Conservation (phyloP, 495 filamentous ascomycete species). For the Neurospora hispaniola region DNA sequence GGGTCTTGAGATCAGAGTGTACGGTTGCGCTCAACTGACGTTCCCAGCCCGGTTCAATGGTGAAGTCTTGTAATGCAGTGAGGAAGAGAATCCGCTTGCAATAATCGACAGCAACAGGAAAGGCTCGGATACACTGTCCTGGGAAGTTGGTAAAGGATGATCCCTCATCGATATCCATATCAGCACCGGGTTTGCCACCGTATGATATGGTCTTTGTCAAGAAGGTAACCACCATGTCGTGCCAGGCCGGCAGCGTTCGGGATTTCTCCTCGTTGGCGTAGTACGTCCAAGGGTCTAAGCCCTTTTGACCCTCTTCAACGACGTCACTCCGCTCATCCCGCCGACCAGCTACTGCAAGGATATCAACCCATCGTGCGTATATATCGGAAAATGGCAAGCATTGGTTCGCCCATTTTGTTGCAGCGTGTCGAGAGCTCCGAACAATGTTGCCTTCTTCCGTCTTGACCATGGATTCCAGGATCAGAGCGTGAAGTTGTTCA, state of each 20-base stretch:
- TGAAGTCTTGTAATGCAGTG: constrained; percentile 52
- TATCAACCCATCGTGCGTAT: constrained; percentile 74
- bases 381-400: constrained; percentile 73
- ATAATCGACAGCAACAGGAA: constrained; percentile 56
- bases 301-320: constrained; percentile 80
- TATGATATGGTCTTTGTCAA: constrained; percentile 29
- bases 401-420: constrained; percentile 84
- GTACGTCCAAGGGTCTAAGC: constrained; percentile 51
- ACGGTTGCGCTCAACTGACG: constrained; percentile 60
- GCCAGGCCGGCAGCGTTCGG: constrained; percentile 36
- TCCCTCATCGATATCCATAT: constrained; percentile 24
- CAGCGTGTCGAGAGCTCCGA: constrained; percentile 65
- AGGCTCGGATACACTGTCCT: constrained; percentile 39
- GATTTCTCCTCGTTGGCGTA: constrained; percentile 27
- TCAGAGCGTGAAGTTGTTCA: constrained; percentile 35
- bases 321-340: constrained; percentile 64
- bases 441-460: constrained; percentile 41
- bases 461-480: constrained; percentile 56
- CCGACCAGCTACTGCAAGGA: constrained; percentile 61
- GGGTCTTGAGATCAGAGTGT: constrained; percentile 50
- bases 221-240: constrained; percentile 31
- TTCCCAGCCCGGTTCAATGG: constrained; percentile 77
- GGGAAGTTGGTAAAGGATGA: constrained; percentile 32
- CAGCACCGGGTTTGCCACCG: neutral
- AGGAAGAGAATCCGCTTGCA: constrained; percentile 64